Conservation (phyloP, 2,329 filamentous ascomycete genomes). For the Raffaelea deltoideospora region DNA sequence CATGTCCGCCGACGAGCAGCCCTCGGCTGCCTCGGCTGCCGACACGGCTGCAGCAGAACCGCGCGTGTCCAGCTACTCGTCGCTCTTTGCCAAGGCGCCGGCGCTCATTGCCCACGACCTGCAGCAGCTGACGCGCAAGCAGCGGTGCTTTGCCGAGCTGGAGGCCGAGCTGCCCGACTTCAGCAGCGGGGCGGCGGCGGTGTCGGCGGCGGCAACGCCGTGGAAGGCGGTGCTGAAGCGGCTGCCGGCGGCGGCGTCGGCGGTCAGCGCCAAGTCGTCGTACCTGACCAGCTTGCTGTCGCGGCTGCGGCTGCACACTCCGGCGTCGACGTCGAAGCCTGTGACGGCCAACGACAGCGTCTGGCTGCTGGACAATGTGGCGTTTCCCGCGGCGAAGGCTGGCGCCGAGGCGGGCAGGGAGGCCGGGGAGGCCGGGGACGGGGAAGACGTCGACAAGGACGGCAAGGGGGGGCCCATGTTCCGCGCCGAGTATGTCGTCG, state of each 20-base stretch:
- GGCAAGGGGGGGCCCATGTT: no score
- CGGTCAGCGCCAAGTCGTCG: conserved; percentile 6
- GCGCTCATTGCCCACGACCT: conserved; percentile 19
- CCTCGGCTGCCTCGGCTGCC: no score
- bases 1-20: no score
- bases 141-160: conserved; percentile 31
- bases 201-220: not conserved
- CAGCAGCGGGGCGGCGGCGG: conserved; percentile 5
- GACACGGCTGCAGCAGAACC: no score
- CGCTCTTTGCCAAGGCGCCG: not conserved
- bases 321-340: conserved; percentile 39
- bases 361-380: conserved; percentile 86
- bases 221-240: not conserved
- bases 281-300: conserved; percentile 27
- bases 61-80: no score
- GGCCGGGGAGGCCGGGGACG: not conserved
- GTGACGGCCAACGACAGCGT: conserved; percentile 55
- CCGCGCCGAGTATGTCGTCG: conserved; percentile 72
- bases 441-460: no score
- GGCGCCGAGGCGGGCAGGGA: no score
- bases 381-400: conserved; percentile 31
- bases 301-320: conserved; percentile 37
- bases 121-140: conserved; percentile 30
- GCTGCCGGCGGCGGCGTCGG: no score
- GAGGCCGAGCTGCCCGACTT: conserved; percentile 27